A percentile compares a stretch with the other conserved stretches of the same genome.
phyloP scores from a whole-genome alignment of 1,284 basidiomycete genomes.

The Dichomitus squalens region DNA sequence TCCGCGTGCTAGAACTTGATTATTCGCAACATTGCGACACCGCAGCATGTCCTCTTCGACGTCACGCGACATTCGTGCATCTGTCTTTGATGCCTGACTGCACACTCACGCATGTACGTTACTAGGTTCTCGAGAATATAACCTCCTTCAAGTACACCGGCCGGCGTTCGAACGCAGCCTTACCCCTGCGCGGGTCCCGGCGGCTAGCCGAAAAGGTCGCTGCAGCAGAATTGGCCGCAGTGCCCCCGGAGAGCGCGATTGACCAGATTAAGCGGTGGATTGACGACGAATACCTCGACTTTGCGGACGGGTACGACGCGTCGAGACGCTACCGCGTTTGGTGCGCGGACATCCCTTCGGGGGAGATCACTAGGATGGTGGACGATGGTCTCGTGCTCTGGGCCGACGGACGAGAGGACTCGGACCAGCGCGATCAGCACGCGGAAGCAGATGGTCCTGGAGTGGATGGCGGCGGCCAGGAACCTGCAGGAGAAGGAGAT shows the following conservation, averaged over 20 bases:
- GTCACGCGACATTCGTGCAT: neutral
- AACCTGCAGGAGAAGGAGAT: neutral
- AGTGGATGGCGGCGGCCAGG: no score
- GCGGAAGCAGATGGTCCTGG: neutral
- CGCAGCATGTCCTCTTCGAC: neutral
- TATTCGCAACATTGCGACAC: neutral
- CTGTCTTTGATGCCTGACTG: neutral
- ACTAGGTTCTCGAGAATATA: conserved; percentile 38
- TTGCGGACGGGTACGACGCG: conserved; percentile 31
- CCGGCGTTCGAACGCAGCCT: conserved; percentile 25
- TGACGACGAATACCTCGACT: conserved; percentile 22
- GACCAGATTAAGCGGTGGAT: conserved; percentile 19
- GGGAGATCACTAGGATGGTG: conserved; percentile 29
- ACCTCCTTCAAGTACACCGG: conserved; percentile 32
- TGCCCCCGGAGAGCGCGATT: conserved; percentile 13
- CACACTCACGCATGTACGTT: neutral
- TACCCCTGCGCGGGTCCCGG: conserved; percentile 28
- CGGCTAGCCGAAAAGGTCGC: conserved; percentile 29
- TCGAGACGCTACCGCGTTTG: conserved; percentile 17
- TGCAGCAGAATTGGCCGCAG: conserved; percentile 16
- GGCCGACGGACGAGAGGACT: neutral
- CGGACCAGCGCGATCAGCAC: neutral
- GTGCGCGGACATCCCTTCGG: conserved; percentile 32
- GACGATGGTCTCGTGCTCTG: conserved; percentile 25
- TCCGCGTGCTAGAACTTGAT: neutral